Conservation (phyloP, 352 stramenopile species). For the Peronospora farinosa region DNA sequence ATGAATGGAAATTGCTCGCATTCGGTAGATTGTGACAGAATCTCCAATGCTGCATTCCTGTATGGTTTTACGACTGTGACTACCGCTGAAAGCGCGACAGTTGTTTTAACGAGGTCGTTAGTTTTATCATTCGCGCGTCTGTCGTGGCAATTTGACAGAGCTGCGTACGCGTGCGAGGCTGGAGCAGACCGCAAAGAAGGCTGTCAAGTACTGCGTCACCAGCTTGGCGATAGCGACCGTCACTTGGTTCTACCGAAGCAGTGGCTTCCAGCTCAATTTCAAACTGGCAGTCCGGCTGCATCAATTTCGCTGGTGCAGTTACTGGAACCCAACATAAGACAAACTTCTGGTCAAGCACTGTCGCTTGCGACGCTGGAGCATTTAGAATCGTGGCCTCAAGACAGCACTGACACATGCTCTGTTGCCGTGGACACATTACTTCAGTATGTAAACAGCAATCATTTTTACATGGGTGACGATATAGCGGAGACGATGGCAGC, state of each 20-base stretch:
- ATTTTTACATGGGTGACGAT: slow-evolving; percentile 26
- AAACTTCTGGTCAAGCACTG: slow-evolving; percentile 9
- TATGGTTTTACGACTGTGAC: slow-evolving; percentile 31
- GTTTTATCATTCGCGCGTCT: slow-evolving; percentile 35
- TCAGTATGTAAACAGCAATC: slow-evolving; percentile 23
- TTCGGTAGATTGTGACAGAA: slow-evolving; percentile 6
- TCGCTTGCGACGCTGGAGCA: slow-evolving; percentile 16
- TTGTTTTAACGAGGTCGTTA: slow-evolving; percentile 11
- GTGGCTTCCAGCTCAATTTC: slow-evolving; percentile 20
- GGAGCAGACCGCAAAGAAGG: slow-evolving; percentile 4
- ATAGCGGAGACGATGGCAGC: slow-evolving; percentile 37
- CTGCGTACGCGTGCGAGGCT: slow-evolving; percentile 20
- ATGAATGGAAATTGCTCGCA: slow-evolving; percentile 16
- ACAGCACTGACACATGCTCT: slow-evolving; percentile 8
- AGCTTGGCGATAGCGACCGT: slow-evolving; percentile 21
- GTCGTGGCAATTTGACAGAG: slow-evolving; percentile 32
- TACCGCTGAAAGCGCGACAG: slow-evolving; percentile 2
- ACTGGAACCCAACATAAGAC: slow-evolving; percentile 26
- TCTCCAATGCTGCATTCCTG: slow-evolving; percentile 25
- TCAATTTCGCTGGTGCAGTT: slow-evolving; percentile 35
- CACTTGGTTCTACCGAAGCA: slow-evolving; percentile 29
- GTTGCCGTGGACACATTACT: slow-evolving; percentile 33
- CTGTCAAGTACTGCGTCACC: slow-evolving; percentile 31
- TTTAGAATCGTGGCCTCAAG: slow-evolving; percentile 14
- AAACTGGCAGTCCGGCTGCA: slow-evolving; percentile 2